Evolutionary conservation across 306 rosid genomes (phyloP).

Genomic region (Macrotyloma uniflorum): DNA sequence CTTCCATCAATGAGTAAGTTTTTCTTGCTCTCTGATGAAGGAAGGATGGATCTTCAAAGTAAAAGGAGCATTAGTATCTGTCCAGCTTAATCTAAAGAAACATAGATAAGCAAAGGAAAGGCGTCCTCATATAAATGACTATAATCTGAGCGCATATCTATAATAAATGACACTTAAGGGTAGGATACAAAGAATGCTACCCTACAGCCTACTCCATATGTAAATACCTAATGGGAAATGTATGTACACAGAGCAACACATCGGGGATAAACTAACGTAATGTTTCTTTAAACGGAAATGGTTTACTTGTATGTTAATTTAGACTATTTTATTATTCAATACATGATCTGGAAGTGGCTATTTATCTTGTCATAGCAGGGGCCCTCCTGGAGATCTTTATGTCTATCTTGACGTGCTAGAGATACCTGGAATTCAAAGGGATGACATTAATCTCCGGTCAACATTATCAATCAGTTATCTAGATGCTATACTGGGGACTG

Average conservation of each 20-base stretch:
- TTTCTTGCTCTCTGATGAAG: conserved; percentile 4
- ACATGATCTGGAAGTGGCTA: conserved; percentile 35
- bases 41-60: conserved; percentile 4
- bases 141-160: not conserved
- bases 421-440: conserved; percentile 87
- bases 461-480: conserved; percentile 72
- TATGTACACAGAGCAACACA: not conserved
- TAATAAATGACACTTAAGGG: conserved; percentile 11
- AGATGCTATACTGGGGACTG: conserved; percentile 87
- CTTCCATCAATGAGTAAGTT: conserved; percentile 13
- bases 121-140: not conserved
- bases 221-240: conserved; percentile 11
- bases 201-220: not conserved
- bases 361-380: conserved; percentile 64
- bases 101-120: conserved; percentile 7
- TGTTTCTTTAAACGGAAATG: conserved; percentile 16
- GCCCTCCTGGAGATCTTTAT: conserved; percentile 93
- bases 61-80: conserved; percentile 30
- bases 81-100: conserved; percentile 13
- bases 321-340: conserved; percentile 17
- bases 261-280: not conserved
- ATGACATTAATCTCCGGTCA: conserved; percentile 84
- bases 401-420: conserved; percentile 88
- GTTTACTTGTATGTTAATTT: conserved; percentile 29
- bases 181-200: not conserved